Evolutionary conservation across 768 basidiomycete genomes (phyloP), one percentile per base, ranked within the genome.

Genomic region (Vishniacozyma victoriae): DNA sequence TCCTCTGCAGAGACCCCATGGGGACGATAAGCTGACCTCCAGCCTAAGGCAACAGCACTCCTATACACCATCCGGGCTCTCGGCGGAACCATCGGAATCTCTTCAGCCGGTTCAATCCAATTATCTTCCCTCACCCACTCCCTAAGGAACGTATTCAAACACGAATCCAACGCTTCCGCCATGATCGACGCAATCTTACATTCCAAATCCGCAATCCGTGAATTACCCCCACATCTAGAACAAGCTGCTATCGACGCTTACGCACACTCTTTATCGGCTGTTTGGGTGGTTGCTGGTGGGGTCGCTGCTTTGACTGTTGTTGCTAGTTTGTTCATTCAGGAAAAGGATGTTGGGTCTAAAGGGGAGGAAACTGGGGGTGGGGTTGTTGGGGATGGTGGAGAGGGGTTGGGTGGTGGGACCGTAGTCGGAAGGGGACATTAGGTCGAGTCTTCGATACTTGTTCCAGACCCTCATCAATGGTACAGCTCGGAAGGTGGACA

Each of bases 41-140:
- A 61, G 66, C 68, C 70, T 15, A 64, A 66, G 48, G 70, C 70
- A 4, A 72, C 70, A 1, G 69, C 70, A 2, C 35, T 69, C 5
- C 54, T 69, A 9, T 72, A 68, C 50, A 69, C 62, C 18, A 48
- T 55, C n/a, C 57, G 70, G n/a, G 56, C 57, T 13, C 60, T 72
- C 12, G 70, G 70, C 2, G 64, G 47, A 12, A 68, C 70, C 2
- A 46, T 68, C 2, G 70, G 70, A 13, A 59, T 72, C 5, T 58
- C 63, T 16, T 27, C 67, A 2, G 67, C 65, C 26, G 58, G 59
- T 0, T 72, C 67, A 1, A 49, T 69, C n/a, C 70, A 72, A 40
- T 40, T 66, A 23, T 64, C 59, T 1, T 46, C 62, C 2, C 46
- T 69, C 7, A 57, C 62, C 14, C 44, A 53, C 24, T 18, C 52